phyloP scores from a whole-genome alignment of 371 early-diverging fungal species.

The Rhizopus microsporus region DNA sequence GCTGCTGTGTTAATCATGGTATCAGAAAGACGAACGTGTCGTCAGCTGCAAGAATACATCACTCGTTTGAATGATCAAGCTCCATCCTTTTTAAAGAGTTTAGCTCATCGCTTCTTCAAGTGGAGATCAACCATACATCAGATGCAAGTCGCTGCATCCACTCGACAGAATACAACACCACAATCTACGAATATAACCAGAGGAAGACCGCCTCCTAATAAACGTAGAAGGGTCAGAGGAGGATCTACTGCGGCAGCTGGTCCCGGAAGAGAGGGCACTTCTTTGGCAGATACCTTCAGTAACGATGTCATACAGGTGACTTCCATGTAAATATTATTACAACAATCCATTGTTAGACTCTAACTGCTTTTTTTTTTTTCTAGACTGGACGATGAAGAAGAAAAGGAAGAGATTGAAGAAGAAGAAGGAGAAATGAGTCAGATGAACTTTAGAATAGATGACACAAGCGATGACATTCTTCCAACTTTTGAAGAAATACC shows the following conservation, averaged over 20 bases:
- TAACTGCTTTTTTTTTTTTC: not conserved
- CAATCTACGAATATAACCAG: slow-evolving; percentile 6
- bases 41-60: slow-evolving; percentile 66
- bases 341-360: not conserved
- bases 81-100: slow-evolving; percentile 45
- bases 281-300: slow-evolving; percentile 30
- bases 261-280: slow-evolving; percentile 16
- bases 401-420: slow-evolving; percentile 3
- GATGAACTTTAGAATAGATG: not conserved
- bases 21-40: slow-evolving; percentile 66
- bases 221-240: slow-evolving; percentile 81
- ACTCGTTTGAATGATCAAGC: slow-evolving; percentile 21
- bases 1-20: slow-evolving; percentile 71
- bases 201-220: slow-evolving; percentile 60
- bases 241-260: slow-evolving; percentile 51
- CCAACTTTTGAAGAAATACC: slow-evolving; percentile 39
- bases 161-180: slow-evolving; percentile 5
- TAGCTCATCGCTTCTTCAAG: slow-evolving; percentile 62
- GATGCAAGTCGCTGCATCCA: slow-evolving; percentile 23
- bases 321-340: not conserved
- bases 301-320: slow-evolving; percentile 22
- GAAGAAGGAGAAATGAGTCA: slow-evolving; percentile 4
- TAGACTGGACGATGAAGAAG: not conserved
- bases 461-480: slow-evolving; percentile 27
- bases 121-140: slow-evolving; percentile 63